Base-by-base conservation (phyloP, 2,329 filamentous ascomycete species). In the Aspergillus sp. region DNA sequence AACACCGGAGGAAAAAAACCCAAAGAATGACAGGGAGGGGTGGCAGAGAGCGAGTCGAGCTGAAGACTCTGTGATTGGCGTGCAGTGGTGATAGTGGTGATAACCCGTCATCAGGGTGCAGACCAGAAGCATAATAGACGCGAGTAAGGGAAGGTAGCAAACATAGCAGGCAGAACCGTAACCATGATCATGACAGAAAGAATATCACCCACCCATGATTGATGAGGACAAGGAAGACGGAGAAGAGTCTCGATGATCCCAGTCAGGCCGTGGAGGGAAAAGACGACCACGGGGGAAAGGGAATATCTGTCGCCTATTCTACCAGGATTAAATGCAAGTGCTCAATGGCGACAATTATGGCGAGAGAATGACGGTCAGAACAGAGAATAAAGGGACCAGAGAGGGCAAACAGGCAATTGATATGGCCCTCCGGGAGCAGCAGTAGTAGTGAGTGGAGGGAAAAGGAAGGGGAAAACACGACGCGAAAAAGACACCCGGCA, bases 141-240 rank as follows among this genome's bases (percentile, higher is more conserved):
- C 29, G 34, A 44, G 45, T 32, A 44, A 39, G 47, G 38, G 42
- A 46, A 36, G 38, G 28, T 12, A 39, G 19, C 19, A 19, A 19
- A 19, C 19, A 19, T 19, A 2, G 19, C 19, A 19, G 19, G 19
- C 19, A 19, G 19, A 19, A 19, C 19, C 19, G 19, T 19, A 19
- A 19, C 19, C 19, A 19, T 19, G 19, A 19, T 19, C 19, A 19
- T 19, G 2, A 19, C 19, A 19, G 19, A 19, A 19, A 19, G 19
- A 19, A 19, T 19, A 19, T 44, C 48, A 55, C 53, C 42, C 52
- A 57, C 54, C 54, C 54, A 57, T 57, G 44, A 48, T 50, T 34
- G 28, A 29, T 12, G 35, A 26, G 7, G 3, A 12, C 8, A 4
- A 34, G n/a, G 4, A 40, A 12, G 5, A 40, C 4, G 5, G 12